These are phyloP conservation scores for Takakia lepidozioides DNA, from an alignment of 225 moss, liverwort and hornwort genomes.

Conservation along the genomic window DNA sequence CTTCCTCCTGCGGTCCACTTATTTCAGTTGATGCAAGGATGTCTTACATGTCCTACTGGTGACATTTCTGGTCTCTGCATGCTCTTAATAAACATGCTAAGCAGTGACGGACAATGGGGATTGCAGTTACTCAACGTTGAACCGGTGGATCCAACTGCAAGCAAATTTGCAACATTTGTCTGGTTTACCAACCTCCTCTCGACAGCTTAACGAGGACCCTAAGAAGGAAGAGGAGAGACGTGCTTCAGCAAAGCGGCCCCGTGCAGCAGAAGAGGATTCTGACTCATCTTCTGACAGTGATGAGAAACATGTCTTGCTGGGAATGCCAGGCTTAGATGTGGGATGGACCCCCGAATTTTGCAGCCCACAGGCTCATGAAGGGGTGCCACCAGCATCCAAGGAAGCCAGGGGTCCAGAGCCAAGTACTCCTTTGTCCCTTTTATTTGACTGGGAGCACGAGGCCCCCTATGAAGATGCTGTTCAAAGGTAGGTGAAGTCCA, in stretches of 20 bases:
- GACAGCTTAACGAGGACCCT: slow-evolving; percentile 32
- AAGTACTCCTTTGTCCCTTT: slow-evolving; percentile 42
- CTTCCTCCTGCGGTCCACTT: too few relatives aligned
- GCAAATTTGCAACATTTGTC: slow-evolving; percentile 77
- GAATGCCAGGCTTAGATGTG: slow-evolving; percentile 21
- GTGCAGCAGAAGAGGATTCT: slow-evolving; percentile 40
- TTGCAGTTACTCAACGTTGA: slow-evolving; percentile 76
- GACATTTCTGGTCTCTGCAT: too few relatives aligned
- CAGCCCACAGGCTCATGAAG: slow-evolving; percentile 20
- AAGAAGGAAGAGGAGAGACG: slow-evolving; percentile 37
- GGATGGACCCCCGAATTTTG: slow-evolving; percentile 29
- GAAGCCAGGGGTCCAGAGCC: slow-evolving; percentile 26
- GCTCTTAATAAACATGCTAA: not conserved
- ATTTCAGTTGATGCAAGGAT: too few relatives aligned
- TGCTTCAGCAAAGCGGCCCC: slow-evolving; percentile 62
- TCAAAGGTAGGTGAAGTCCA: slow-evolving; percentile 36
- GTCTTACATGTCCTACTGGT: slow-evolving; percentile 3
- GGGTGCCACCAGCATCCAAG: slow-evolving; percentile 11
- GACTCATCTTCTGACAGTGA: slow-evolving; percentile 22
- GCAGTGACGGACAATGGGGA: slow-evolving; percentile 1
- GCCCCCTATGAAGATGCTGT: slow-evolving; percentile 85
- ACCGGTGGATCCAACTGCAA: slow-evolving; percentile 99
- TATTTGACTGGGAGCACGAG: slow-evolving; percentile 97
- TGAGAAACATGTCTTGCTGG: slow-evolving; percentile 26
- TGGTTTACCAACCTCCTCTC: slow-evolving; percentile 59